phyloP scores from a whole-genome alignment of 371 early-diverging fungal genomes.

The Mucor saturninus region DNA sequence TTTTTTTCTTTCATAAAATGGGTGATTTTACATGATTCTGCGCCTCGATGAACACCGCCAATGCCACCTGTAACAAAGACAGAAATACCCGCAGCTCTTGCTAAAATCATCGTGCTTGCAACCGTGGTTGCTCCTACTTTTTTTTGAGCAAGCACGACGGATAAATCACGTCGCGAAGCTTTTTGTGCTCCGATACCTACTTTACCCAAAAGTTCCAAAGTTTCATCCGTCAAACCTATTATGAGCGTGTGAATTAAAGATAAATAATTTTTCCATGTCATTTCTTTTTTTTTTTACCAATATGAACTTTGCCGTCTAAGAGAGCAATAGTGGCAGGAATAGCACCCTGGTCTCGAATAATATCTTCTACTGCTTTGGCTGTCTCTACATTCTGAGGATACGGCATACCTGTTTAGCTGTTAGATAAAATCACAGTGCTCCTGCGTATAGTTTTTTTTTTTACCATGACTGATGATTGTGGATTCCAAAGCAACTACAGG shows the following conservation, averaged over 20 bases:
- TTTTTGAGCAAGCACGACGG: slow-evolving; percentile 71
- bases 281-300: slow-evolving; percentile 50
- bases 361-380: slow-evolving; percentile 77
- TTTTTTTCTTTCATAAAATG: not conserved
- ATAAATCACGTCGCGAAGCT: slow-evolving; percentile 86
- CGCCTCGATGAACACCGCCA: slow-evolving; percentile 94
- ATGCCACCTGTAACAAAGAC: slow-evolving; percentile 97
- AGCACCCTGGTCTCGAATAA: slow-evolving; percentile 74
- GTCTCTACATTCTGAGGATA: slow-evolving; percentile 91
- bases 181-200: slow-evolving; percentile 70
- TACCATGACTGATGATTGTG: slow-evolving; percentile 93
- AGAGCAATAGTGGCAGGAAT: slow-evolving; percentile 93
- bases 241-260: not conserved
- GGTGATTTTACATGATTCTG: slow-evolving; percentile 62
- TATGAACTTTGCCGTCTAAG: slow-evolving; percentile 80
- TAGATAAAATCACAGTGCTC: not conserved
- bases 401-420: slow-evolving; percentile 75
- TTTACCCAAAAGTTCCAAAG: slow-evolving; percentile 70
- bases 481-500: slow-evolving; percentile 94
- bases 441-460: not conserved
- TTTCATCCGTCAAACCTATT: slow-evolving; percentile 47
- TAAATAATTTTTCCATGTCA: not conserved
- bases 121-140: slow-evolving; percentile 90
- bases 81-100: slow-evolving; percentile 82
- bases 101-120: slow-evolving; percentile 85